These are phyloP conservation scores for Microcyclosporella mali DNA, from an alignment of 2,329 filamentous ascomycete species.

Conservation along the genomic window DNA sequence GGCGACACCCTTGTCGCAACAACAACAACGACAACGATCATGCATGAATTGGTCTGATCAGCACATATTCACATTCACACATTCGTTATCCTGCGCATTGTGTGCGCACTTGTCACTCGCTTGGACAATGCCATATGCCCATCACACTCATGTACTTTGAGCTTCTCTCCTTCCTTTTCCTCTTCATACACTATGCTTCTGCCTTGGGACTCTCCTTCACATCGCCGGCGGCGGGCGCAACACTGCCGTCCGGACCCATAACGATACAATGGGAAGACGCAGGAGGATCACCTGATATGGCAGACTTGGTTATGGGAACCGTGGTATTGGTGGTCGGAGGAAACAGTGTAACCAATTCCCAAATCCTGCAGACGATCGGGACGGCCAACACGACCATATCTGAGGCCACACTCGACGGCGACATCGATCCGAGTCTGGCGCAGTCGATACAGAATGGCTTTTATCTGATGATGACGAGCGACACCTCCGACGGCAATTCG, in stretches of 20 bases:
- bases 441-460: constrained; percentile 20
- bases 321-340: constrained; percentile 18
- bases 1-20: too few species aligned
- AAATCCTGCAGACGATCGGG: constrained; percentile 15
- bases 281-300: constrained; percentile 14
- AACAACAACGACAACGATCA: too few species aligned
- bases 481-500: constrained; percentile 26
- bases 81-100: too few species aligned
- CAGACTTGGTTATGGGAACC: constrained; percentile 12
- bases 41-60: too few species aligned
- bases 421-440: constrained; percentile 13
- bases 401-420: constrained; percentile 7
- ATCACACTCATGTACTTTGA: too few species aligned
- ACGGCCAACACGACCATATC: constrained; percentile 7
- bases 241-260: constrained; percentile 14
- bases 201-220: constrained; percentile 15
- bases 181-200: constrained; percentile 8
- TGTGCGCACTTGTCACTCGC: too few species aligned
- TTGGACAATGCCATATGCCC: too few species aligned
- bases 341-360: constrained; percentile 14
- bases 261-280: constrained; percentile 18
- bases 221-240: constrained; percentile 14
- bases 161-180: constrained; percentile 7
- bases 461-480: constrained; percentile 20
- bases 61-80: too few species aligned